phyloP scores from a whole-genome alignment of 768 basidiomycete genomes.

The Leccinum boreale region DNA sequence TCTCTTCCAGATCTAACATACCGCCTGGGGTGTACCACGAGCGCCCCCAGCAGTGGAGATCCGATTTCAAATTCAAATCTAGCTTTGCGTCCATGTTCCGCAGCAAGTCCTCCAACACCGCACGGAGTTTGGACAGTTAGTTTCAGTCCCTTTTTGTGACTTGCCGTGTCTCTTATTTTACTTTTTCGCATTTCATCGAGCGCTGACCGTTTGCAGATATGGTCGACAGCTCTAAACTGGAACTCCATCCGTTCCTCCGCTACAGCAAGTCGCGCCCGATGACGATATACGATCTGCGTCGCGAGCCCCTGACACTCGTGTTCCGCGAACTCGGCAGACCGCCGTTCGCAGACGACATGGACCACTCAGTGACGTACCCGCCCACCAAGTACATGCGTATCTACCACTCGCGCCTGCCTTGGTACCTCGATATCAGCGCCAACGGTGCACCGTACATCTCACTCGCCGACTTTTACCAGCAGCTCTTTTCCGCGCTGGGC shows the following conservation, averaged over 20 bases:
- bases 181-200: not conserved
- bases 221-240: constrained; percentile 26
- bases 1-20: constrained; percentile 9
- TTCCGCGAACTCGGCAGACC: constrained; percentile 45
- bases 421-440: constrained; percentile 60
- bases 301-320: constrained; percentile 34
- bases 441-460: constrained; percentile 51
- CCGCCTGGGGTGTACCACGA: constrained; percentile 16
- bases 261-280: constrained; percentile 33
- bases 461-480: constrained; percentile 50
- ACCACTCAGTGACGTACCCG: constrained; percentile 52
- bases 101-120: constrained; percentile 14
- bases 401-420: constrained; percentile 56
- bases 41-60: constrained; percentile 28
- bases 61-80: constrained; percentile 33
- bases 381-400: constrained; percentile 50
- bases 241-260: constrained; percentile 22
- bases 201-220: constrained; percentile 8
- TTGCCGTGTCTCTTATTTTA: not conserved
- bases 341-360: constrained; percentile 48
- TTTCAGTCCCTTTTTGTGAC: not conserved
- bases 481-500: constrained; percentile 43
- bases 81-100: constrained; percentile 31
- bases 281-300: constrained; percentile 50
- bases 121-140: constrained; percentile 19